These are phyloP conservation scores for Fusarium sp. DNA, from an alignment of 2,329 filamentous ascomycete species.

Conservation along the genomic window DNA sequence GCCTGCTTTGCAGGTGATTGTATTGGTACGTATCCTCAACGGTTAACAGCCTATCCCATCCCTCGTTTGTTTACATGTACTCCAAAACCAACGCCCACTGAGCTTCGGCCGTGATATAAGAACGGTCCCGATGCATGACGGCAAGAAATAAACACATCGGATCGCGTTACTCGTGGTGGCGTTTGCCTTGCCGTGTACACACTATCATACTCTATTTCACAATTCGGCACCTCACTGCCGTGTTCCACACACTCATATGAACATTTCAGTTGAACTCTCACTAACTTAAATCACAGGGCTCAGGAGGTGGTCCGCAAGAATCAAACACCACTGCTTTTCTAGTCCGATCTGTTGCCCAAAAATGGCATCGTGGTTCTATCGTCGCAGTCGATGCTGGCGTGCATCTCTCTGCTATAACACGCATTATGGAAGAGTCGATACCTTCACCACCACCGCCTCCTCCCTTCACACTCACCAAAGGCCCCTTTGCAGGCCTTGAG, in stretches of 20 bases:
- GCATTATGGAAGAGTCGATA: conserved; percentile 75
- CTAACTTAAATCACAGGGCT: conserved; percentile 69
- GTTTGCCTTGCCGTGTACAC: conserved; percentile 9
- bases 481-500: conserved; percentile 84
- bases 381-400: conserved; percentile 95
- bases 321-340: conserved; percentile 91
- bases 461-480: conserved; percentile 69
- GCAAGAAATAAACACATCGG: conserved; percentile 4
- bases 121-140: conserved; percentile 8
- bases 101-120: conserved; percentile 2
- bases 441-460: conserved; percentile 49
- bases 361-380: conserved; percentile 85
- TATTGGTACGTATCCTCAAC: conserved; percentile 70
- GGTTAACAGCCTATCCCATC: conserved; percentile 1
- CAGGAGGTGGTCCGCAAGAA: conserved; percentile 90
- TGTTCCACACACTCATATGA: conserved; percentile 2
- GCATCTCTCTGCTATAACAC: conserved; percentile 86
- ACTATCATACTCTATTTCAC: background rate
- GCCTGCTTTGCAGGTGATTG: conserved; percentile 78
- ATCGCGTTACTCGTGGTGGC: conserved; percentile 14
- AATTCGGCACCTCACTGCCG: conserved; percentile 8
- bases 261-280: background rate
- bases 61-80: conserved; percentile 26
- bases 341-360: conserved; percentile 81
- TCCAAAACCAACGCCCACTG: background rate